Evolutionary conservation across 495 filamentous ascomycete species (phyloP), one percentile per base, ranked within the genome.

Genomic region (Xylaria cubensis): DNA sequence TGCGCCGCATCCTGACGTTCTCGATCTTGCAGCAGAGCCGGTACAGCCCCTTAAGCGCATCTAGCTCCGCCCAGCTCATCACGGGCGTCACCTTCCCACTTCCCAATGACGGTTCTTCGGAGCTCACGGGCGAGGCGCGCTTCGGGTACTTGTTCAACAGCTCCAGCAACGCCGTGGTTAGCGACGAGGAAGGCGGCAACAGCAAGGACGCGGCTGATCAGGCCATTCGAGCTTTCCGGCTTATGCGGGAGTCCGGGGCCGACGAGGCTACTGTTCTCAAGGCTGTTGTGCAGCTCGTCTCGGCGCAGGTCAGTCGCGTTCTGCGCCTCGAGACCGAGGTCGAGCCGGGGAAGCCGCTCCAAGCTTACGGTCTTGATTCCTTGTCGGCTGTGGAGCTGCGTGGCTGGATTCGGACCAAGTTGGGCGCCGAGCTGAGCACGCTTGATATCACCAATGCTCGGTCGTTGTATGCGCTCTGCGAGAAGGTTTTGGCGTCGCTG

Each of bases 1-100:
- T 83, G 17, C 75, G 72, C 42, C 67, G 74, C n/a, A 83, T 83
- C 74, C 39, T 83, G 15, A 36, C 51, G 6, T 73, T 65, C 66
- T 82, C 79, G 0, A 77, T 83, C 59, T 39, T 81, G 12, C 32
- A 36, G 15, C 58, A 61, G 34, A 32, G 32, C 3, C 4, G 32
- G 26, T 32, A 39, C 13, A 39, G 34, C 58, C 32, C 32, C 58
- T 15, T 61, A 6, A 61, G 15, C n/a, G 58, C 34, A 13, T 3
- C 32, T 3, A 61, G 58, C 19, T 15, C 15, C 2, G 19, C 21
- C 15, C 58, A 61, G 58, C 13, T 79, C 24, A 73, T 82, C 24
- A 81, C 80, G 3, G 76, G 78, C 8, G 51, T 81, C 19, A 46
- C 71, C 12, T 72, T 73, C 67, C 79, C 76, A 10, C 66, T 64